Evolutionary conservation across 208 protist genomes (phyloP), one percentile per base, ranked within the genome.

Genomic region (Trypanosoma grayi): DNA sequence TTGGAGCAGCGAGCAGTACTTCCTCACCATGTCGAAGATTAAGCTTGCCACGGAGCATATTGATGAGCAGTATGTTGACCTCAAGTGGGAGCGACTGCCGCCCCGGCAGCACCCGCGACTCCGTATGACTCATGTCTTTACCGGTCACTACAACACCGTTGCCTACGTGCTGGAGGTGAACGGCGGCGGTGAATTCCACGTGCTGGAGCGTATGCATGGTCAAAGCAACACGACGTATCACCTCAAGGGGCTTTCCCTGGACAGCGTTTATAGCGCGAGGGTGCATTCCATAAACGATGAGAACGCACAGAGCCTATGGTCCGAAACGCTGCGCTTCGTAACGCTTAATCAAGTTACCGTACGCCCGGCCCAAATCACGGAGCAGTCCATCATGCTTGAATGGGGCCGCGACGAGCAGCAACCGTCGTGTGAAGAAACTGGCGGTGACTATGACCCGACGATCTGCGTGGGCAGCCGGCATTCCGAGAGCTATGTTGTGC

Each of bases 1-100:
- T 53, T 96, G 90, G 90, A 88, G 82, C 50, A 53, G 61, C 55
- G 66, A 85, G 46, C 51, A 73, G 33, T 83, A 81, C 63, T 74
- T 93, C 36, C 62, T 87, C 18, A 92, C 85, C 22, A 84, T 84
- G 70, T 75, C 81, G 22, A 87, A 78, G 59, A 77, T 95, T 39
- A 44, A 51, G 18, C 36, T 93, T 22, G 68, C 37, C 18, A 58
- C 71, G 1, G 46, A 55, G 18, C 50, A 60, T 37, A 88, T 93
- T 41, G 83, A 85, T 52, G 90, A 95, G 52, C 77, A 90, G 51
- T 83, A 79, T 66, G 69, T 91, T 14, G 66, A 77, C 41, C 53
- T 93, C 31, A 31, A 57, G 22, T 95, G 90, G 90, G 31, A 56
- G 31, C 83, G 90, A 16, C 44, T 72, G 8, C 70, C 62, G 9